Percentiles rank a stretch among this genome's conserved stretches.
These are phyloP conservation scores for Trypethelium eluteriae DNA, from an alignment of 495 filamentous ascomycete genomes.

Conservation along the genomic window DNA sequence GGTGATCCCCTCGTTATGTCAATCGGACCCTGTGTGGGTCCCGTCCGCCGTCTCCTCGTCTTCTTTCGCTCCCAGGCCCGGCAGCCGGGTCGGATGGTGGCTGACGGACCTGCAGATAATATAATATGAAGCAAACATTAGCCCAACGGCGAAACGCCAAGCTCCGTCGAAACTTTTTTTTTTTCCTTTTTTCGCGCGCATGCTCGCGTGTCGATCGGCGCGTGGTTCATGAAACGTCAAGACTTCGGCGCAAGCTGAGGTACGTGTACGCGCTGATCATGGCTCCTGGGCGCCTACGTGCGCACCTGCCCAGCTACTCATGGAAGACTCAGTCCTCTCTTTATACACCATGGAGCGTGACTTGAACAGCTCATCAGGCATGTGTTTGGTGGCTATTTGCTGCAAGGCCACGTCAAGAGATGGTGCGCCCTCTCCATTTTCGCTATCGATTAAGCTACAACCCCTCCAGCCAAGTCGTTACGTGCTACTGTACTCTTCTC, in stretches of 20 bases:
- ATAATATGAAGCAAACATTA: slow-evolving; percentile 12
- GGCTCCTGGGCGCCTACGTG: not conserved
- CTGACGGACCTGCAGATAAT: slow-evolving; percentile 1
- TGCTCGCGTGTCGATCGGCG: slow-evolving; percentile 1
- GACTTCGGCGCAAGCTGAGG: slow-evolving; percentile 7
- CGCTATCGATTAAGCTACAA: not conserved
- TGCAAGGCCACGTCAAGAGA: slow-evolving; percentile 8
- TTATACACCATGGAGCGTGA: not conserved
- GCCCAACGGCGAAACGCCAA: slow-evolving; percentile 11
- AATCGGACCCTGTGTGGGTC: too few relatives aligned
- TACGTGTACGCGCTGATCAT: not conserved
- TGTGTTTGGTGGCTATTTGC: not conserved
- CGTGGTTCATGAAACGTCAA: not conserved
- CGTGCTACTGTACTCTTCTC: too few relatives aligned
- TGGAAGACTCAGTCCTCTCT: not conserved
- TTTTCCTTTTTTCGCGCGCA: not conserved
- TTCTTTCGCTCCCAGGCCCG: not conserved
- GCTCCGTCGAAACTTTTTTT: not conserved
- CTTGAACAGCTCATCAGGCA: slow-evolving; percentile 7
- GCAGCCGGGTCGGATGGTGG: not conserved
- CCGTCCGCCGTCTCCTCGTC: not conserved
- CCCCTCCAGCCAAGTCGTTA: not conserved
- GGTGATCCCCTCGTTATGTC: too few relatives aligned
- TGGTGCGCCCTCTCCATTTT: not conserved
- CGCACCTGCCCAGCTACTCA: not conserved